These are phyloP conservation scores for Candida ulmi DNA, from an alignment of 805 yeast genomes.

Conservation along the genomic window DNA sequence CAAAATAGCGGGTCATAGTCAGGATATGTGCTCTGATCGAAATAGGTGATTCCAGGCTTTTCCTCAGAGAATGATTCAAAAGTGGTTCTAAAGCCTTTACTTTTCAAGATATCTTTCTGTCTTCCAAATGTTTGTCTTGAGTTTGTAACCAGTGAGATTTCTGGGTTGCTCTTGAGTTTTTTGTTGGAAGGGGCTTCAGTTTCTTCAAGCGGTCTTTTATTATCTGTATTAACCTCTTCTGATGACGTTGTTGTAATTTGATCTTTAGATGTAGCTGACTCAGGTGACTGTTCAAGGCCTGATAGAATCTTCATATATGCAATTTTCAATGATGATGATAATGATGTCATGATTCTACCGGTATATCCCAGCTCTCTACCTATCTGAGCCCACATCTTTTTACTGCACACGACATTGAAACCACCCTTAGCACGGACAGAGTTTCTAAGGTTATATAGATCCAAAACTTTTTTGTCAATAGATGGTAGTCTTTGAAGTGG, in stretches of 20 bases:
- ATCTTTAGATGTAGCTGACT: no score
- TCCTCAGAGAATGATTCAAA: constrained; percentile 44
- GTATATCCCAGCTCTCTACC: constrained; percentile 77
- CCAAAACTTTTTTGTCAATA: constrained; percentile 61
- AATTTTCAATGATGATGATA: constrained; percentile 59
- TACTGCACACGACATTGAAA: constrained; percentile 51
- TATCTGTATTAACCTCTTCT: constrained; percentile 6
- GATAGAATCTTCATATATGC: constrained; percentile 45
- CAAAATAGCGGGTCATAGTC: constrained; percentile 39
- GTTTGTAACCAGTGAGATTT: constrained; percentile 36
- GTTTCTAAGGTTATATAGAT: constrained; percentile 52
- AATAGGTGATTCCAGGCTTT: constrained; percentile 31
- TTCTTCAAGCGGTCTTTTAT: constrained; percentile 8
- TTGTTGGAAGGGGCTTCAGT: not conserved
- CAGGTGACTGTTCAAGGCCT: constrained; percentile 23
- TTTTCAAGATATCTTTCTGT: constrained; percentile 36
- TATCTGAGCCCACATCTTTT: constrained; percentile 76
- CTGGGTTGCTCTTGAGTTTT: not conserved
- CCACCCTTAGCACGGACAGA: constrained; percentile 67
- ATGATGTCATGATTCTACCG: constrained; percentile 65
- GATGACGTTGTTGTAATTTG: constrained; percentile 5
- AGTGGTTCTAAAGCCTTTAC: constrained; percentile 47
- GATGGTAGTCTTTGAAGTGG: constrained; percentile 50
- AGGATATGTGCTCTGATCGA: constrained; percentile 28
- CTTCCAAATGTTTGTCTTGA: constrained; percentile 42